Evolutionary conservation across 1,284 basidiomycete species (phyloP).

Genomic region (Psilocybe mexicana): DNA sequence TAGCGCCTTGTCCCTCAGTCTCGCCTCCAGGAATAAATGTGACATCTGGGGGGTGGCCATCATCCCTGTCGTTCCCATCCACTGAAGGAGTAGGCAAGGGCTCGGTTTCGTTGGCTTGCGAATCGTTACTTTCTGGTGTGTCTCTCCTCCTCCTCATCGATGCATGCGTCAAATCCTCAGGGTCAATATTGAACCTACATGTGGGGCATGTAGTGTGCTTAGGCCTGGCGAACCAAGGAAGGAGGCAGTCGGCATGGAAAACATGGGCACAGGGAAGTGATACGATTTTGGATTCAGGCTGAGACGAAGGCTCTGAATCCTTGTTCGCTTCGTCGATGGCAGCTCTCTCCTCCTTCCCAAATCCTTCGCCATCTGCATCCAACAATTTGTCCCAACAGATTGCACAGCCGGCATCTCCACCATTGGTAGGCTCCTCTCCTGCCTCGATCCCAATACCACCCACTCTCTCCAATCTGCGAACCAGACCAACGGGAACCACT

Average conservation of each 20-base stretch:
- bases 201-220: slow-evolving; percentile 78
- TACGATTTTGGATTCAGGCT: slow-evolving; percentile 46
- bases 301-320: slow-evolving; percentile 5
- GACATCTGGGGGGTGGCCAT: not conserved
- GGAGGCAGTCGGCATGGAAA: slow-evolving; percentile 73
- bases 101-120: not conserved
- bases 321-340: not conserved
- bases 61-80: not conserved
- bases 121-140: slow-evolving; percentile 11
- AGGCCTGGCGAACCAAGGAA: slow-evolving; percentile 78
- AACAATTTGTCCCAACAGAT: slow-evolving; percentile 74
- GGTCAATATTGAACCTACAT: slow-evolving; percentile 79
- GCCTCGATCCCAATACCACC: slow-evolving; percentile 42
- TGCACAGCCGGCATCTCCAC: slow-evolving; percentile 57
- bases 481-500: slow-evolving; percentile 62
- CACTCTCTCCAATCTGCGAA: slow-evolving; percentile 64
- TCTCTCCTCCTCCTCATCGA: slow-evolving; percentile 26
- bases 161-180: slow-evolving; percentile 64
- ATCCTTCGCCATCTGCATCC: slow-evolving; percentile 47
- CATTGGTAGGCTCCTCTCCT: slow-evolving; percentile 35
- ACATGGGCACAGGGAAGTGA: slow-evolving; percentile 75
- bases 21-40: not conserved
- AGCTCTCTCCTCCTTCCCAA: slow-evolving; percentile 23
- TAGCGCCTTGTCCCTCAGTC: too few relatives aligned
- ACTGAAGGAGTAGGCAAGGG: not conserved